Base-by-base conservation (phyloP, 1,284 basidiomycete genomes). In the Heterobasidion annosum region DNA sequence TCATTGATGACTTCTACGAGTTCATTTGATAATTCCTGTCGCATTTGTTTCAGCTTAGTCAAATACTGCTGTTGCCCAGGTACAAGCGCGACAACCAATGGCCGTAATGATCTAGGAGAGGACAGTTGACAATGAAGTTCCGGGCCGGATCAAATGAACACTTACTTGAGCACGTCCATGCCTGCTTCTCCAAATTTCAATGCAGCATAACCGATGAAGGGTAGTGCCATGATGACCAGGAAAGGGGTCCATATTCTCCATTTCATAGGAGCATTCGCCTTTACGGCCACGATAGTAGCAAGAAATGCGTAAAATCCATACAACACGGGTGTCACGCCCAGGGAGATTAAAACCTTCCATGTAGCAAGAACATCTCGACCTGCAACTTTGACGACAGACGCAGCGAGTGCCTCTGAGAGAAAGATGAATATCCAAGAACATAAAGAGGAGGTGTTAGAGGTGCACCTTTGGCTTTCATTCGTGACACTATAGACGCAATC, bases 121-220 rank as follows among this genome's bases (percentile, higher is more conserved):
- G 46, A 59, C 37, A 55, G 48, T 51, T 48, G 35, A 37, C 40
- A 45, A 18, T 52, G 37, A 48, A 34, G 43, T 37, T 32, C 12
- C 18, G 8, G 35, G 44, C 52, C 55, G 51, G 76, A 64, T 76
- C 67, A 54, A 71, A 57, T 76, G 70, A 67, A 73, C n/a, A 64
- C 78, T 61, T 59, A 97, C 93, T 99, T 99, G 60, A 97, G 79
- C 37, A 99, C 94, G 66, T 99, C 97, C 83, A 98, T 89, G 40
- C 97, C 97, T 16, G 96, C 97, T 70, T 99, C 97, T 48, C 96
- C 96, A 66, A 99, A 99, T 70, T 98, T 98, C 59, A 99, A 80
- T 9, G 96, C 92, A 8, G 93, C 93, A 67, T 91, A 94, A 51
- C 91, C 95, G 73, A 98, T 89, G 65, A 88, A 82, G 7, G 97